These are phyloP conservation scores for Globisporangium middletonii DNA, from an alignment of 352 stramenopile genomes.

Conservation along the genomic window DNA sequence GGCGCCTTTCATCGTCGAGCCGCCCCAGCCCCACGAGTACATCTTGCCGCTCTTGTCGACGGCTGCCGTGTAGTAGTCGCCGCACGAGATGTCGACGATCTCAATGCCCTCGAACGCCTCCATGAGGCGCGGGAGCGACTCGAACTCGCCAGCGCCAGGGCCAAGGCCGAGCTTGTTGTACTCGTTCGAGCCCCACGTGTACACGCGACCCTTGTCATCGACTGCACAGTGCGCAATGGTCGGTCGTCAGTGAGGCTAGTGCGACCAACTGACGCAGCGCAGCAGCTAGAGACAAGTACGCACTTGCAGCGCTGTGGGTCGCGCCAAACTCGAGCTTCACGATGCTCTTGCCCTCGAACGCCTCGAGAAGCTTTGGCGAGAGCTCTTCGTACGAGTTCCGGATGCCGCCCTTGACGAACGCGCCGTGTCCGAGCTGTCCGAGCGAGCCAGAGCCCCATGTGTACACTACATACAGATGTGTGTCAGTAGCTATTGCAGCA, in stretches of 20 bases:
- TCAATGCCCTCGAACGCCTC: conserved; percentile 62
- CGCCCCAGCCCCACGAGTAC: conserved; percentile 89
- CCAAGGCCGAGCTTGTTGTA: conserved; percentile 79
- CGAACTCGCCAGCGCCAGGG: conserved; percentile 35
- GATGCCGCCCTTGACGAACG: conserved; percentile 81
- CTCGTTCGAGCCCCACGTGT: conserved; percentile 88
- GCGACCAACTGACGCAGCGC: not conserved
- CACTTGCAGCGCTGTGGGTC: conserved; percentile 78
- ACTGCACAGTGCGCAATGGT: conserved; percentile 28
- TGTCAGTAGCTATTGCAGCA: too few relatives aligned
- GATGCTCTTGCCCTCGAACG: conserved; percentile 58
- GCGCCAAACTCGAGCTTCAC: conserved; percentile 68
- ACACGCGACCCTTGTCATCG: conserved; percentile 60
- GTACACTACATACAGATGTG: conserved; percentile 35
- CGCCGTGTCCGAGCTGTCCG: conserved; percentile 76
- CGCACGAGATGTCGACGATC: conserved; percentile 82
- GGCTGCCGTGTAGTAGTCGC: conserved; percentile 82
- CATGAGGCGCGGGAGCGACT: conserved; percentile 49
- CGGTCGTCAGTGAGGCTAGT: not conserved
- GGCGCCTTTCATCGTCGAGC: conserved; percentile 77
- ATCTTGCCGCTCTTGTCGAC: conserved; percentile 83
- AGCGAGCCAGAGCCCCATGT: conserved; percentile 84
- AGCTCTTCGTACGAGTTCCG: conserved; percentile 83
- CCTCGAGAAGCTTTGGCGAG: conserved; percentile 59
- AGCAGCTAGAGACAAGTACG: conserved; percentile 9